phyloP scores from a whole-genome alignment of 1,284 basidiomycete genomes.

The Thelephora terrestris region DNA sequence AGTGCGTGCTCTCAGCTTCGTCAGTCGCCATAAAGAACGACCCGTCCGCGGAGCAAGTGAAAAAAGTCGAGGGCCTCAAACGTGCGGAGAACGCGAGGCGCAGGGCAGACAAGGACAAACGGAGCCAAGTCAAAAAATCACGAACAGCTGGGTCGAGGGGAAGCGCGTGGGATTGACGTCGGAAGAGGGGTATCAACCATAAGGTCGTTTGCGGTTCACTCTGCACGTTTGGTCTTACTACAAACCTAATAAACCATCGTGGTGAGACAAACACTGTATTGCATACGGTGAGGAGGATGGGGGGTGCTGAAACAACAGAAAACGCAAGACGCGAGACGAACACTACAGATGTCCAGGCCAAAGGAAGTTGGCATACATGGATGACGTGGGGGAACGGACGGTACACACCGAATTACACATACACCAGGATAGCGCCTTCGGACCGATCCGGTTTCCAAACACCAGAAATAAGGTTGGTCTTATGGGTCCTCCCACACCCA shows the following conservation, averaged over 20 bases:
- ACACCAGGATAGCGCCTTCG: background rate
- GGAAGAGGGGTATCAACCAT: no score
- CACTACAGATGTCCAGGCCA: background rate
- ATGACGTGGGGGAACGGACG: background rate
- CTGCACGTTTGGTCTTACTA: no score
- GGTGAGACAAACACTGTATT: background rate
- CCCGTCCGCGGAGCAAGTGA: constrained; percentile 43
- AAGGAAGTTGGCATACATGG: background rate
- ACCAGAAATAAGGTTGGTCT: background rate
- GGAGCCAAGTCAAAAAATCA: constrained; percentile 33
- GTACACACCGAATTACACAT: constrained; percentile 1
- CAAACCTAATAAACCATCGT: background rate
- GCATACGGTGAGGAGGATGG: background rate
- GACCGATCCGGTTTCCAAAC: background rate
- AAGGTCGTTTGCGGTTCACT: background rate
- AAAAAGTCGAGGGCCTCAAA: constrained; percentile 39
- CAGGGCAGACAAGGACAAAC: constrained; percentile 40
- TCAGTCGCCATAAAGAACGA: constrained; percentile 39
- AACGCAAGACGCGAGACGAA: background rate
- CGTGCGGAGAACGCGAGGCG: constrained; percentile 35
- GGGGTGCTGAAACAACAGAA: background rate
- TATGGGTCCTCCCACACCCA: background rate
- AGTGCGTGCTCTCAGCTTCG: constrained; percentile 38
- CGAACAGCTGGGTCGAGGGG: constrained; percentile 18
- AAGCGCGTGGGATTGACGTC: constrained; percentile 16